Percentiles rank a stretch among this genome's conserved stretches.
Conservation (phyloP, 441 rosid species). For the Arabidopsis lyrata region DNA sequence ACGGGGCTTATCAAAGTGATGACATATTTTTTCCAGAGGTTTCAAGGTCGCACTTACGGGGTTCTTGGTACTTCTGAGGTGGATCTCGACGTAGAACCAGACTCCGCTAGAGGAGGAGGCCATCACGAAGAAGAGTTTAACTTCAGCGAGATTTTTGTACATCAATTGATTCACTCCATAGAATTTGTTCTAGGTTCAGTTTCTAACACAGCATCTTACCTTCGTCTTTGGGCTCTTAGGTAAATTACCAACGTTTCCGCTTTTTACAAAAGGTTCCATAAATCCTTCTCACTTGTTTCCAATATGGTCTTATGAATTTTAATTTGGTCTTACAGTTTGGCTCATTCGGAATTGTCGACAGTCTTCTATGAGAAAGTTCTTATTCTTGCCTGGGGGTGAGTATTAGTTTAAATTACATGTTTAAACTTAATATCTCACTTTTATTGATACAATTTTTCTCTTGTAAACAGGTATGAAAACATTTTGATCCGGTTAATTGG, state of each 20-base stretch:
- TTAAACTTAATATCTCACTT: neutral
- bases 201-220: slow-evolving; percentile 97
- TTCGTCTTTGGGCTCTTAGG: slow-evolving; percentile 99
- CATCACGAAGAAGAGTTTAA: slow-evolving; percentile 88
- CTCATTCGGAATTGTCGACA: slow-evolving; percentile 94
- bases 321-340: slow-evolving; percentile 71
- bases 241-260: slow-evolving; percentile 32
- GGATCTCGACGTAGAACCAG: slow-evolving; percentile 80
- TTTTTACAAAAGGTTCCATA: neutral
- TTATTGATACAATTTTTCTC: neutral
- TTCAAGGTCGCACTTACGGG: slow-evolving; percentile 94
- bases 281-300: slow-evolving; percentile 5
- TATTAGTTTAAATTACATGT: slow-evolving; percentile 10
- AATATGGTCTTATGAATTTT: slow-evolving; percentile 33
- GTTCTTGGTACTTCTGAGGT: slow-evolving; percentile 84
- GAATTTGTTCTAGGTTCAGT: slow-evolving; percentile 97
- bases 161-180: slow-evolving; percentile 98
- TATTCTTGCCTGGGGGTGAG: slow-evolving; percentile 98
- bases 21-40: slow-evolving; percentile 59
- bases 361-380: slow-evolving; percentile 98
- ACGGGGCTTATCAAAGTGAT: slow-evolving; percentile 33
- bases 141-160: slow-evolving; percentile 98
- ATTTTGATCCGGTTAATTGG: slow-evolving; percentile 79
- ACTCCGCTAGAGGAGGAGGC: slow-evolving; percentile 76
- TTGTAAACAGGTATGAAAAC: slow-evolving; percentile 77